These are phyloP conservation scores for Aspergillus kassunensis DNA, from an alignment of 495 filamentous ascomycete species.

Conservation along the genomic window DNA sequence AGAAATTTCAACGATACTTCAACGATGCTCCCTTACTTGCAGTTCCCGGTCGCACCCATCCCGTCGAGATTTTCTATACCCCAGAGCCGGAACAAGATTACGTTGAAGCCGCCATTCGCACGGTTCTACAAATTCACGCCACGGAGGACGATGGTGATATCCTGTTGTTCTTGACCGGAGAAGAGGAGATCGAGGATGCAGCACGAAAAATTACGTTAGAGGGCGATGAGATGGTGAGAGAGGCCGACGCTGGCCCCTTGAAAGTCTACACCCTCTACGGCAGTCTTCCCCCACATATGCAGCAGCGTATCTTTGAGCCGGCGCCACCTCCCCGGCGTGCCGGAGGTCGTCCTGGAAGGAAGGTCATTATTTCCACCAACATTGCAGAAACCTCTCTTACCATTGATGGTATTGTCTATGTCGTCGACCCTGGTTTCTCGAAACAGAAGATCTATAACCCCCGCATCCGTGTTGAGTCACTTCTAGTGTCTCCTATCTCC, in stretches of 20 bases:
- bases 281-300: conserved; percentile 83
- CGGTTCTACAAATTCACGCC: conserved; percentile 93
- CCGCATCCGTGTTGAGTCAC: conserved; percentile 89
- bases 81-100: conserved; percentile 96
- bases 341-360: conserved; percentile 85
- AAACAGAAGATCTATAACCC: conserved; percentile 99
- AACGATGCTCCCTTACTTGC: conserved; percentile 87
- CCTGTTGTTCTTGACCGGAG: conserved; percentile 92
- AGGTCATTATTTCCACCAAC: conserved; percentile 93
- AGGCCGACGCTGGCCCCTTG: conserved; percentile 85
- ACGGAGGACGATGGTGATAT: conserved; percentile 93
- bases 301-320: conserved; percentile 91
- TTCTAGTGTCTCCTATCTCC: conserved; percentile 93
- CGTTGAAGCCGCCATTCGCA: conserved; percentile 88
- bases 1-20: conserved; percentile 99
- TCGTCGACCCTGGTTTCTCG: conserved; percentile 97
- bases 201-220: conserved; percentile 86
- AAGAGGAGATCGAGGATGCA: conserved; percentile 98
- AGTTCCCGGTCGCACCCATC: conserved; percentile 92
- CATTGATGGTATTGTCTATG: conserved; percentile 98
- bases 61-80: conserved; percentile 98
- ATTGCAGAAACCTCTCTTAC: conserved; percentile 97
- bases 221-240: conserved; percentile 82
- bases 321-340: conserved; percentile 67
- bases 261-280: conserved; percentile 93